Base-by-base conservation (phyloP, 164 flowering plant species). In the Vitis rotundifolia region DNA sequence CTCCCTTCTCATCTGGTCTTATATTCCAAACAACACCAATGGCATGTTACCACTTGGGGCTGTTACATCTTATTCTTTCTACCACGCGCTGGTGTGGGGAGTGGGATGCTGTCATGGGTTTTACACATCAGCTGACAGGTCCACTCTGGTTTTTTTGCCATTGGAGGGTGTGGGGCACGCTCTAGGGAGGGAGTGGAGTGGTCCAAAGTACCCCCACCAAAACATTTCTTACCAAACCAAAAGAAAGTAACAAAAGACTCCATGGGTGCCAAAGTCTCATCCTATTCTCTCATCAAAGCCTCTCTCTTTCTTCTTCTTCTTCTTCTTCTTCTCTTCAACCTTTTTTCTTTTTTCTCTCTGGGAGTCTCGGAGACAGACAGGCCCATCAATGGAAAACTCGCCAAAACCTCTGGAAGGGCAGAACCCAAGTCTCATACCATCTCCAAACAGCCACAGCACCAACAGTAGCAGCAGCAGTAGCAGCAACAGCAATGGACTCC, bases 191-290 rank as follows among this genome's bases (percentile, higher is more conserved):
- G 66, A 48, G 66, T 47, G 53, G 28, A 62, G 58, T 18, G 49
- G 66, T 26, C 22, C 12, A n/a, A 65, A 63, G 65, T 22, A 37
- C 44, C 71, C 73, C 74, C 76, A 74, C 71, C 77, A 73, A 61
- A 72, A 72, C 77, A 75, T 75, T 80, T 75, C 78, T 76, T 76
- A 74, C 80, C 80, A 76, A 78, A 76, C 82, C 66, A 66, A 62
- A 78, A 2, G 56, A 59, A 67, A 77, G 57, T 59, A 49, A 57
- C 18, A 57, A 67, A 67, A 53, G 26, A 8, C 66, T 44, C 72
- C 11, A 31, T 49, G 44, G 54, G 59, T 37, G 59, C 73, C 53
- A 63, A 47, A 70, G 62, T 44, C 53, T 26, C 52, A 47, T 49
- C 28, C 55, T 13, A 16, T 51, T 57, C 66, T 61, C 73, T 56